These are phyloP conservation scores for Hericium rajendrae DNA, from an alignment of 768 basidiomycete species.

Conservation along the genomic window DNA sequence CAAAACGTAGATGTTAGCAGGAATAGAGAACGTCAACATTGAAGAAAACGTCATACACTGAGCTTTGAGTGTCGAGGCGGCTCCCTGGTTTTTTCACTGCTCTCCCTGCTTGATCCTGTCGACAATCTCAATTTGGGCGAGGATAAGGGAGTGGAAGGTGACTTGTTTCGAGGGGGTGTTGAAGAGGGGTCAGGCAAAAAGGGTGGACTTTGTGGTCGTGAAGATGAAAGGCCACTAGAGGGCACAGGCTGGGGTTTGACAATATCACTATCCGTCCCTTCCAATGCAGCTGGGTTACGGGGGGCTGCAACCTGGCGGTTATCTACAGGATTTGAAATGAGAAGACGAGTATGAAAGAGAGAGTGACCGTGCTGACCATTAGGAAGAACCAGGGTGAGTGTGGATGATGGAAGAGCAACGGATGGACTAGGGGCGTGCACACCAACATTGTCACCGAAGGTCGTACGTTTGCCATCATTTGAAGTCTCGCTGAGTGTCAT, in stretches of 20 bases:
- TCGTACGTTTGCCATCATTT: too few species aligned
- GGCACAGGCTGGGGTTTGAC: not conserved
- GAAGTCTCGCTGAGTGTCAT: too few species aligned
- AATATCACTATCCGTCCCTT: too few species aligned
- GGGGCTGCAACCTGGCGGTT: too few species aligned
- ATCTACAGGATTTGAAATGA: too few species aligned
- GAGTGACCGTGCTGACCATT: too few species aligned
- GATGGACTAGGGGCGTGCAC: too few species aligned
- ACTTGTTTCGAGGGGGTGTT: slow-evolving; percentile 25
- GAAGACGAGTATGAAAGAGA: too few species aligned
- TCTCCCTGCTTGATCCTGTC: slow-evolving; percentile 45
- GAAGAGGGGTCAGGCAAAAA: slow-evolving; percentile 16
- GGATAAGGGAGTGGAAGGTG: slow-evolving; percentile 37
- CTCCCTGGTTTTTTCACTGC: slow-evolving; percentile 41
- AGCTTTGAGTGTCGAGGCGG: slow-evolving; percentile 57
- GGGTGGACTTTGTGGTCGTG: slow-evolving; percentile 30
- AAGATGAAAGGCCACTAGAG: slow-evolving; percentile 26
- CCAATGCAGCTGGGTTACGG: too few species aligned
- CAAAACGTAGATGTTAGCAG: slow-evolving; percentile 7
- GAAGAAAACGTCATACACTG: slow-evolving; percentile 43
- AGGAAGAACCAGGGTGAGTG: too few species aligned
- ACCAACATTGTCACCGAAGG: too few species aligned
- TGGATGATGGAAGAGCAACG: too few species aligned
- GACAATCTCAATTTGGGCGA: slow-evolving; percentile 53
- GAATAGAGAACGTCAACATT: not conserved